These are phyloP conservation scores for Bjerkandera adusta DNA, from an alignment of 1,284 basidiomycete genomes.

Conservation along the genomic window DNA sequence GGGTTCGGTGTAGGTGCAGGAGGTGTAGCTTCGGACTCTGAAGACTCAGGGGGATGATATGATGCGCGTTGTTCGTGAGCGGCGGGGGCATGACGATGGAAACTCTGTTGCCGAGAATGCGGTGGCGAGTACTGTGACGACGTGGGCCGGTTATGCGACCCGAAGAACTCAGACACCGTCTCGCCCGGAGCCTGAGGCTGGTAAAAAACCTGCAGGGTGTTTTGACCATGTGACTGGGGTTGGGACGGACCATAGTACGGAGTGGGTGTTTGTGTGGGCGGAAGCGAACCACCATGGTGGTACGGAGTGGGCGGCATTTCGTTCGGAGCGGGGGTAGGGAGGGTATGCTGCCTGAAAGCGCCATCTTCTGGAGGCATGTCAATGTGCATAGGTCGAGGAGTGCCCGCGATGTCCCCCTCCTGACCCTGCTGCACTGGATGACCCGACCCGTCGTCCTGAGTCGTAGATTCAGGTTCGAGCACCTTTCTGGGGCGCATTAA, in stretches of 20 bases:
- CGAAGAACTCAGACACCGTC: slow-evolving; percentile 8
- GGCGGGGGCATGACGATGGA: background rate
- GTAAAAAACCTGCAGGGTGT: slow-evolving; percentile 13
- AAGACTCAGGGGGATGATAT: background rate
- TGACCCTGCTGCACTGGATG: background rate
- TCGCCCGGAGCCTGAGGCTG: slow-evolving; percentile 9
- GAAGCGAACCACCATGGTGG: slow-evolving; percentile 31
- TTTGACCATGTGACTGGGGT: slow-evolving; percentile 1
- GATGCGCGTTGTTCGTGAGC: background rate
- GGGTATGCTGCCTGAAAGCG: slow-evolving; percentile 36
- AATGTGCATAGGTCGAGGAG: slow-evolving; percentile 26
- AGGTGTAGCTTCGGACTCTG: background rate
- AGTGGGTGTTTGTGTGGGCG: slow-evolving; percentile 21
- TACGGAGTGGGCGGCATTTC: slow-evolving; percentile 46
- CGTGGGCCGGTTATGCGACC: slow-evolving; percentile 1
- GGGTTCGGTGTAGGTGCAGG: background rate
- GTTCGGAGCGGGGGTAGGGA: slow-evolving; percentile 57
- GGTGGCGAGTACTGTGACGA: slow-evolving; percentile 4
- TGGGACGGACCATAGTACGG: slow-evolving; percentile 19
- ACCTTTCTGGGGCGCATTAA: slow-evolving; percentile 66
- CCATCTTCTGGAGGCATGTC: slow-evolving; percentile 19
- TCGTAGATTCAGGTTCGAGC: slow-evolving; percentile 17
- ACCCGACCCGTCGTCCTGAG: background rate
- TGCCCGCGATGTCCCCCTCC: slow-evolving; percentile 3
- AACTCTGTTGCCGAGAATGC: slow-evolving; percentile 1